These are phyloP conservation scores for Wallacemonas collosoma DNA, from an alignment of 208 protist genomes.

Conservation along the genomic window DNA sequence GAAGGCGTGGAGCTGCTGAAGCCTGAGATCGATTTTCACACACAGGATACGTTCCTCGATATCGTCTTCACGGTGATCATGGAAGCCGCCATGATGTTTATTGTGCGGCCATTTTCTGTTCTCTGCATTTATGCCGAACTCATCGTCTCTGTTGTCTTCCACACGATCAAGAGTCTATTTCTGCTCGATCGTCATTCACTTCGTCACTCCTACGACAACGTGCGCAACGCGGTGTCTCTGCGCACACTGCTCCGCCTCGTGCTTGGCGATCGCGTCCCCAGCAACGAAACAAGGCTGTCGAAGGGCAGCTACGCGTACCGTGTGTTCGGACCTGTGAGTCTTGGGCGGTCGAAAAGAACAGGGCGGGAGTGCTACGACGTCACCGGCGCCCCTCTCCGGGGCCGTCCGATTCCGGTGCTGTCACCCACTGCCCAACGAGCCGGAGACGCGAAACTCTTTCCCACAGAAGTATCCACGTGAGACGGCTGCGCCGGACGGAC, in stretches of 20 bases:
- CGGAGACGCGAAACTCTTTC: not conserved
- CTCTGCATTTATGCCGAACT: conserved; percentile 67
- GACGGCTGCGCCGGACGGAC: too few relatives aligned
- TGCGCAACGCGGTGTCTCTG: conserved; percentile 58
- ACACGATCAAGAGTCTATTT: conserved; percentile 24
- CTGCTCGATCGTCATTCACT: conserved; percentile 25
- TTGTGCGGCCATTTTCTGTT: conserved; percentile 52
- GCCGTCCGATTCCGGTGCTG: conserved; percentile 19
- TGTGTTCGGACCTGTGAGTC: conserved; percentile 50
- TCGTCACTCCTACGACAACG: conserved; percentile 38
- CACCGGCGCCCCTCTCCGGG: conserved; percentile 16
- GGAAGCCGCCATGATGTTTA: conserved; percentile 53
- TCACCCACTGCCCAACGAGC: conserved; percentile 26
- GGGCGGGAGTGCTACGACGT: conserved; percentile 32
- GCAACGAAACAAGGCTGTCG: conserved; percentile 49
- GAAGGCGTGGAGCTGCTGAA: conserved; percentile 40
- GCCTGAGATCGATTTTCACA: conserved; percentile 40
- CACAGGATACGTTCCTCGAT: conserved; percentile 33
- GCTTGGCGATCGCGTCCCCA: conserved; percentile 45
- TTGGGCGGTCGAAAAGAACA: conserved; percentile 37
- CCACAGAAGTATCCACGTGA: too few relatives aligned
- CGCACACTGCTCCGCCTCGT: conserved; percentile 55
- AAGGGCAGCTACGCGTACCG: conserved; percentile 53
- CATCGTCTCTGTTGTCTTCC: conserved; percentile 37
- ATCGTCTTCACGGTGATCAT: conserved; percentile 40